These are phyloP conservation scores for Craterostigma plantagineum DNA, from an alignment of 257 asterid species.

Conservation along the genomic window DNA sequence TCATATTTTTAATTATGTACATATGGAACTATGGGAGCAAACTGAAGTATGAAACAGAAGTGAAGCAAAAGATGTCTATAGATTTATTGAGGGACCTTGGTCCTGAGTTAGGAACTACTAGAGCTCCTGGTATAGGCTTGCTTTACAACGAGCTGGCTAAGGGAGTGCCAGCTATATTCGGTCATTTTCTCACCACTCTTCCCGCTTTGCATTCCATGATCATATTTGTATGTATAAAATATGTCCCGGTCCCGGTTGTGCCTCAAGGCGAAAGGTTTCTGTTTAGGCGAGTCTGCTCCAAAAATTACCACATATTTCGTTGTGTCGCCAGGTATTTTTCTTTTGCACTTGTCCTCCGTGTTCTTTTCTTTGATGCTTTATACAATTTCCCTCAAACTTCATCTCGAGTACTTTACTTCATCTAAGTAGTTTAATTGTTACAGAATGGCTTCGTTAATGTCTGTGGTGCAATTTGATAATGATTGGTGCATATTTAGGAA, in stretches of 20 bases:
- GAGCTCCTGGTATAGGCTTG: constrained; percentile 97
- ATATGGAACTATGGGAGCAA: constrained; percentile 95
- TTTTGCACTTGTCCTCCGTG: constrained; percentile 7
- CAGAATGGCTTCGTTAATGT: too few relatives aligned
- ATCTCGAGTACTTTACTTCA: neutral
- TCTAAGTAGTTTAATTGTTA: too few relatives aligned
- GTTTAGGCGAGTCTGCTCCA: constrained; percentile 76
- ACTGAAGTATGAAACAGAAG: constrained; percentile 86
- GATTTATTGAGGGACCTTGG: constrained; percentile 74
- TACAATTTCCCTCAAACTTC: neutral
- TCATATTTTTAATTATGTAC: constrained; percentile 64
- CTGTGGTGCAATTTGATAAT: too few relatives aligned
- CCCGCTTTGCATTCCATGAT: constrained; percentile 98
- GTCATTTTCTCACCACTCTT: constrained; percentile 76
- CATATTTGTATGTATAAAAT: constrained; percentile 80
- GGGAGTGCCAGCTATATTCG: constrained; percentile 90
- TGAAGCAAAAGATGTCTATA: constrained; percentile 69
- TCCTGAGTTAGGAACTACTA: constrained; percentile 66
- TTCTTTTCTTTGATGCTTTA: constrained; percentile 7
- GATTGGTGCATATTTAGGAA: too few relatives aligned
- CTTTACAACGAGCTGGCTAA: constrained; percentile 83
- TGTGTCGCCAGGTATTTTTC: constrained; percentile 78
- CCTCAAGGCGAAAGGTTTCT: constrained; percentile 81
- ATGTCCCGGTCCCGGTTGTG: constrained; percentile 83
- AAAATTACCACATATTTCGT: constrained; percentile 82